A percentile compares a stretch with the other conserved stretches of the same genome.
Evolutionary conservation across 176 grass and related monocot genomes (phyloP).

Genomic region (Echinochloa phyllopogon): DNA sequence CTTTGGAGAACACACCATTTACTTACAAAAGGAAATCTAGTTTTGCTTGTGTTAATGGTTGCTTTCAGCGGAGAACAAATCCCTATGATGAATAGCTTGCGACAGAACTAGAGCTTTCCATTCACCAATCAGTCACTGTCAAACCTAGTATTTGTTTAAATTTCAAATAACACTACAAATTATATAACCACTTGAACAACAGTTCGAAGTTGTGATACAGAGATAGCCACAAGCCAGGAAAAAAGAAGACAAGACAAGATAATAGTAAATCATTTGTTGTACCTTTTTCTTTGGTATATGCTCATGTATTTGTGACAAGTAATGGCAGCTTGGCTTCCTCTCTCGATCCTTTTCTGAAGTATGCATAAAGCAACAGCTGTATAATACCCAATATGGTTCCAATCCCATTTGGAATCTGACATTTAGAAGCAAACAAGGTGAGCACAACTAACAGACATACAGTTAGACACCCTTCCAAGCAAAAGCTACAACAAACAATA

Average conservation of each 20-base stretch:
- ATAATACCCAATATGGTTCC: slow-evolving; percentile 71
- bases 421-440: slow-evolving; percentile 38
- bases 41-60: background rate
- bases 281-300: slow-evolving; percentile 19
- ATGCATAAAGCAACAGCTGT: slow-evolving; percentile 81
- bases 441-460: slow-evolving; percentile 7
- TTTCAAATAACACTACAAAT: background rate
- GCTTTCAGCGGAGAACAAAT: slow-evolving; percentile 4
- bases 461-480: slow-evolving; percentile 31
- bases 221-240: background rate
- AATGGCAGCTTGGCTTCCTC: slow-evolving; percentile 56
- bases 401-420: slow-evolving; percentile 90
- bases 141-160: background rate
- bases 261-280: background rate
- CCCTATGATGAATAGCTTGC: background rate
- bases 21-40: background rate
- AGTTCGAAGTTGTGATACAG: background rate
- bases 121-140: background rate
- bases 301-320: slow-evolving; percentile 56
- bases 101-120: slow-evolving; percentile 10
- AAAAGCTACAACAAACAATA: slow-evolving; percentile 10
- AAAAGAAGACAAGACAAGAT: background rate
- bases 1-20: background rate
- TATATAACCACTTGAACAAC: background rate
- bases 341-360: slow-evolving; percentile 65